Conservation (phyloP, 2,329 filamentous ascomycete genomes). For the Fusarium sp. region DNA sequence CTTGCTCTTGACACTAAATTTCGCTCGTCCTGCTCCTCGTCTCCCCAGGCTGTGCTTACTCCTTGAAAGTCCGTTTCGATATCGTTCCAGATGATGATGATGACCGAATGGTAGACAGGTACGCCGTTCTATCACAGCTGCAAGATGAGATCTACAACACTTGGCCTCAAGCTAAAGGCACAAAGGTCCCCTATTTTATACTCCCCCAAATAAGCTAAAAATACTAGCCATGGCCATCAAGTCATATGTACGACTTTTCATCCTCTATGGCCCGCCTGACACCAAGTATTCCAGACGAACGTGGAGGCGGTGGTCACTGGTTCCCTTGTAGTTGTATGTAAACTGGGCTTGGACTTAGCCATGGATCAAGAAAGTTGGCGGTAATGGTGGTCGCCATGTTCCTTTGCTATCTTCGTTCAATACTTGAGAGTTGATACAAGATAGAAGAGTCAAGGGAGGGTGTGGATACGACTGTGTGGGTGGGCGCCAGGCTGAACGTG, state of each 20-base stretch:
- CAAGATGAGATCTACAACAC: conserved; percentile 46
- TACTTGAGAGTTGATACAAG: conserved; percentile 23
- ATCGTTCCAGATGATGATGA: conserved; percentile 9
- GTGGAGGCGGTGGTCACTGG: conserved; percentile 42
- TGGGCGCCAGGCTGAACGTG: conserved; percentile 54
- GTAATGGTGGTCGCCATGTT: conserved; percentile 34
- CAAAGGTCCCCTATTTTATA: conserved; percentile 49
- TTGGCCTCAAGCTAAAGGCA: conserved; percentile 35
- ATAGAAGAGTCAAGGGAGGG: conserved; percentile 37
- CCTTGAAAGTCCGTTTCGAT: conserved; percentile 29
- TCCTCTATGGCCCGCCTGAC: conserved; percentile 47
- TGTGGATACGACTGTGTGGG: conserved; percentile 44
- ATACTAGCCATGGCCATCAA: conserved; percentile 45
- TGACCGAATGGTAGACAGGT: background rate
- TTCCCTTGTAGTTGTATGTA: conserved; percentile 19
- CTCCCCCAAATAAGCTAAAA: conserved; percentile 46
- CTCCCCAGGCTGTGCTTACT: conserved; percentile 44
- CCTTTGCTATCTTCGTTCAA: conserved; percentile 36
- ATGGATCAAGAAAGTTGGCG: conserved; percentile 37
- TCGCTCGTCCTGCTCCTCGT: conserved; percentile 33
- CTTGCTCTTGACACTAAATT: conserved; percentile 31
- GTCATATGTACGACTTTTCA: conserved; percentile 47
- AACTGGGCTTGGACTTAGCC: conserved; percentile 35
- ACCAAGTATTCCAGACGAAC: conserved; percentile 40
- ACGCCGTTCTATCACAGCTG: conserved; percentile 45